Evolutionary conservation across 306 rosid genomes (phyloP), one percentile per base, ranked within the genome.

Genomic region (Carpinus viminea): DNA sequence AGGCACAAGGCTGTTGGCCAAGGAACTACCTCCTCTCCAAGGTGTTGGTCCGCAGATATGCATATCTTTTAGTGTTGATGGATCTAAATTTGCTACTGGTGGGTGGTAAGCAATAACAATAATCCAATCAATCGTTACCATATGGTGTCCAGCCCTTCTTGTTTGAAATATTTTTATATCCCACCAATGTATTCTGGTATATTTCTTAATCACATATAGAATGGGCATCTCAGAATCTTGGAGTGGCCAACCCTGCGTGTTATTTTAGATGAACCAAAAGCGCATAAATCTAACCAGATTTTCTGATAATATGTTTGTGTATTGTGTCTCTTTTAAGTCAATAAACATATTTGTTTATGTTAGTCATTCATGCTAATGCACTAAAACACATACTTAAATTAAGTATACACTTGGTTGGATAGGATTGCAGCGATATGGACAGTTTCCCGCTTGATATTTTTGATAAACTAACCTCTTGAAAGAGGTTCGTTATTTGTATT

Each of bases 1-100:
- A 81, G 79, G 78, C 47, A 36, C 85, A 72, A 91, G 87, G 88
- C 87, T 94, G 70, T 73, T 90, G 95, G 81, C 81, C 70, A 92
- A 87, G 86, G 88, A 89, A 56, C 70, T 89, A 74, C 61, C 86
- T 59, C 81, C 92, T 77, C 85, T 92, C 28, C 80, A 83, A 74
- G 88, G 68, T 55, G 78, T 89, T 36, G 89, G 97, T 76, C 90
- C 90, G 34, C 97, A 91, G 80, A 92, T 80, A 54, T 89, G 98
- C 81, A 68, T 95, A 31, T 73, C 89, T 78, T 92, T 95, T 80
- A 91, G 98, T 77, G 91, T 91, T 71, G 98, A 95, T 78, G 98
- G 98, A 75, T 90, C 97, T 85, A 95, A 88, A 80, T 68, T 95
- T 76, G 98, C 98, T 66, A 88, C 92, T 53, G 98, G 98, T 12